Percentiles rank a stretch among this genome's conserved stretches.
Evolutionary conservation across 108 stramenopile genomes (phyloP).

Genomic region (Epithemia pelagica): DNA sequence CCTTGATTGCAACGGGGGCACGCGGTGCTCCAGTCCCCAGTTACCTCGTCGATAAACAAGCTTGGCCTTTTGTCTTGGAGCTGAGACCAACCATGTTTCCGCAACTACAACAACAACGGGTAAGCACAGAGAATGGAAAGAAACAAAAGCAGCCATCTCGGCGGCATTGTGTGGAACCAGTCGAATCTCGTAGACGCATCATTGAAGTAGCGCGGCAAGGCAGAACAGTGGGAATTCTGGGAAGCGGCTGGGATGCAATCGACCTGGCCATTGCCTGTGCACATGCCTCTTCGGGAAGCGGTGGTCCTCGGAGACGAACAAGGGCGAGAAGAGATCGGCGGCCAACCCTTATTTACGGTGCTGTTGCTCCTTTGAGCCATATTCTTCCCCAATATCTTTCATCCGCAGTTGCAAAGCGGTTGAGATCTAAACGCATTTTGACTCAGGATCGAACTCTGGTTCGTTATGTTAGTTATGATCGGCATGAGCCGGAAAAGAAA

Average conservation of each 20-base stretch:
- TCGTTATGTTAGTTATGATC: conserved; percentile 48
- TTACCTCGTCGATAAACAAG: conserved; percentile 43
- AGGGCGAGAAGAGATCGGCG: conserved; percentile 15
- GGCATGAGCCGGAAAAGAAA: background rate
- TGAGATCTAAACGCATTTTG: conserved; percentile 48
- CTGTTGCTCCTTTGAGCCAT: conserved; percentile 38
- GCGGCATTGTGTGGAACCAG: background rate
- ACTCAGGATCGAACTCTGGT: conserved; percentile 69
- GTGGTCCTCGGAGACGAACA: background rate
- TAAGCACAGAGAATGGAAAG: conserved; percentile 20
- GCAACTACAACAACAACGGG: conserved; percentile 15
- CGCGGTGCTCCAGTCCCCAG: conserved; percentile 72
- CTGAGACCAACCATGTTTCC: conserved; percentile 44
- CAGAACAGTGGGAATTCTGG: conserved; percentile 58
- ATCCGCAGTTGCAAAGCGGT: conserved; percentile 52
- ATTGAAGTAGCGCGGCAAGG: conserved; percentile 47
- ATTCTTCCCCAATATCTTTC: conserved; percentile 69
- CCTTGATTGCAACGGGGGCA: conserved; percentile 70
- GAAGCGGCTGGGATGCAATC: conserved; percentile 77
- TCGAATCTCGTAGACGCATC: background rate
- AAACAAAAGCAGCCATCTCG: background rate
- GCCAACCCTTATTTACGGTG: conserved; percentile 58
- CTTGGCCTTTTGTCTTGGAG: conserved; percentile 51
- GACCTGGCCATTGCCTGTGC: conserved; percentile 46
- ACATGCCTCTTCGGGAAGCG: background rate